Evolutionary conservation across 2,329 filamentous ascomycete species (phyloP), one percentile per base, ranked within the genome.

Genomic region (Tolypocladium guangdongense): DNA sequence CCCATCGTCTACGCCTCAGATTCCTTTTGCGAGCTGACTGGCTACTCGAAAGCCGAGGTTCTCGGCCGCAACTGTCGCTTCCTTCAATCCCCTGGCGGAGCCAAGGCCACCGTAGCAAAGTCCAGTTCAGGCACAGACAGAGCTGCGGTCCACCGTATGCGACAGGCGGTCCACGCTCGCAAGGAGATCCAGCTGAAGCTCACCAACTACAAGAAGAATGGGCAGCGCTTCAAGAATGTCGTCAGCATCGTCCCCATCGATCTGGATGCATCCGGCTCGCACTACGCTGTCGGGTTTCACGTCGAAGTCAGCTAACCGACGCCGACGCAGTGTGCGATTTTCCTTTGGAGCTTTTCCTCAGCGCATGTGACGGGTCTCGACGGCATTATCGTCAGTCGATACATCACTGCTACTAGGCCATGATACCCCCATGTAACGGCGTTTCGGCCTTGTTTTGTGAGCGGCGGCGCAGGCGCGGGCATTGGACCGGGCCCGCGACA

Each of bases 1-100:
- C 90, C 90, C 3, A 90, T 95, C 55, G 81, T 95, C 10, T 95
- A 95, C 65, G 88, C 84, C 59, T 92, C 88, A 1, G 87, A 91
- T 7, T 80, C 88, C 33, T 96, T 95, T 65, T 80, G 83, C 60
- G 74, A 84, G 7, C 71, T 95, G 57, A 95, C 90, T 0, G 90
- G 89, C 32, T 96, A 95, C 67, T 79, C 80, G 1, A 77, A 79
- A 56, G 73, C 79, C 55, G 90, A 95, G 68, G 85, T 90, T 30
- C 67, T 91, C 5, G 90, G 89, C 14, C 76, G 80, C 47, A 95
- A 95, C 66, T 95, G 89, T 64, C 86, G 89, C 12, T 95, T 95
- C 63, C 76, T 96, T 16, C 90, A 95, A 64, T 81, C 81, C 0
- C 88, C 88, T 1, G 83, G 84, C 50, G 86, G 85, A 5, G 14